Conservation (phyloP, 2,329 filamentous ascomycete species). For the Phoma sp. region DNA sequence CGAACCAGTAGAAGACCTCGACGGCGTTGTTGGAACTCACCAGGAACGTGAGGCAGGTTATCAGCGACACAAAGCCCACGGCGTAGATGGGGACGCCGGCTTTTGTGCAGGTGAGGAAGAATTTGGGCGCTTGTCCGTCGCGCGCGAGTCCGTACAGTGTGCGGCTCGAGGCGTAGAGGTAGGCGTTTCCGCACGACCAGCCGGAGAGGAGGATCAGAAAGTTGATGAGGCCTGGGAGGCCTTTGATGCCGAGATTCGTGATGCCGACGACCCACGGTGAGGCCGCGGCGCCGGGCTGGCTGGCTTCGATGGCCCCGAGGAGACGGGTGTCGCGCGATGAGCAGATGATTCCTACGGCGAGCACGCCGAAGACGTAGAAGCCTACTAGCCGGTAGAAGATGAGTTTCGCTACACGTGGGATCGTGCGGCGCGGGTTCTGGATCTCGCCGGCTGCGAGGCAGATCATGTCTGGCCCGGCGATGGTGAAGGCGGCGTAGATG, state of each 20-base stretch:
- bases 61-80: constrained; percentile 52
- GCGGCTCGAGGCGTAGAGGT: constrained; percentile 60
- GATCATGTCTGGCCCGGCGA: constrained; percentile 53
- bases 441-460: constrained; percentile 62
- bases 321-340: constrained; percentile 56
- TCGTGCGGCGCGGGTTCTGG: constrained; percentile 62
- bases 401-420: constrained; percentile 64
- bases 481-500: constrained; percentile 60
- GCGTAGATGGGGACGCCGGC: constrained; percentile 63
- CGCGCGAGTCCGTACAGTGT: constrained; percentile 63
- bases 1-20: constrained; percentile 69
- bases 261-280: constrained; percentile 59
- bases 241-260: constrained; percentile 58
- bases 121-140: constrained; percentile 68
- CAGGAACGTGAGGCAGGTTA: constrained; percentile 57
- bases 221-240: constrained; percentile 71
- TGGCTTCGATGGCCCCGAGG: constrained; percentile 54
- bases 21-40: constrained; percentile 52
- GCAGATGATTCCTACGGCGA: constrained; percentile 67
- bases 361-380: constrained; percentile 64
- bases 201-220: constrained; percentile 71
- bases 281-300: constrained; percentile 61
- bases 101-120: constrained; percentile 66
- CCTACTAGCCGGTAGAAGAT: constrained; percentile 68
- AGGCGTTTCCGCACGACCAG: constrained; percentile 63